phyloP scores from a whole-genome alignment of 257 asterid species.

The Misopates orontium region DNA sequence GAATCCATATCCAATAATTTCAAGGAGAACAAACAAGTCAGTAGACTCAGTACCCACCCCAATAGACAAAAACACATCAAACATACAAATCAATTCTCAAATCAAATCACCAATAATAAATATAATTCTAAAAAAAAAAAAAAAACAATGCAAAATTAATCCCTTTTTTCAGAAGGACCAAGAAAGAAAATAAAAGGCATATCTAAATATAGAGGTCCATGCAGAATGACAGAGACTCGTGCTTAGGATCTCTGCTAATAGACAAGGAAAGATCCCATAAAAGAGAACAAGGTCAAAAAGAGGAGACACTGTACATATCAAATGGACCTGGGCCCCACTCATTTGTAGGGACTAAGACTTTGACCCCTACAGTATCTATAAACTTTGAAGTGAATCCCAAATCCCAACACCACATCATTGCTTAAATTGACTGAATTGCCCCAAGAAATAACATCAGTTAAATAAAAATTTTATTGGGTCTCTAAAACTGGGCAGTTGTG shows the following conservation, averaged over 20 bases:
- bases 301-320: constrained; percentile 28
- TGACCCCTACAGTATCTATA: constrained; percentile 43
- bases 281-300: constrained; percentile 52
- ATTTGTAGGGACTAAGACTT: constrained; percentile 24
- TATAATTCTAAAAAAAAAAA: neutral
- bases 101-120: neutral
- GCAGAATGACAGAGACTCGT: constrained; percentile 45
- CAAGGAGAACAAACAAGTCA: neutral
- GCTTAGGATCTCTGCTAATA: constrained; percentile 48
- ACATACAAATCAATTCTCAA: neutral
- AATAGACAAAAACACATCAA: neutral
- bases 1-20: neutral
- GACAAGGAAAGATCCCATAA: constrained; percentile 50
- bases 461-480: neutral
- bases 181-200: neutral
- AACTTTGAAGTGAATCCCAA: constrained; percentile 4
- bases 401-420: neutral
- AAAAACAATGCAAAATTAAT: neutral
- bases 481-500: no score
- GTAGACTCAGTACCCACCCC: neutral
- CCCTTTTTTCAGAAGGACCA: constrained; percentile 13
- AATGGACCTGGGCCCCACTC: constrained; percentile 31
- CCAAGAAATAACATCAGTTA: neutral
- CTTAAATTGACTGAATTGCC: constrained; percentile 32
- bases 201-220: neutral